phyloP scores from a whole-genome alignment of 2,329 filamentous ascomycete species.

The Cercospora citrullina region DNA sequence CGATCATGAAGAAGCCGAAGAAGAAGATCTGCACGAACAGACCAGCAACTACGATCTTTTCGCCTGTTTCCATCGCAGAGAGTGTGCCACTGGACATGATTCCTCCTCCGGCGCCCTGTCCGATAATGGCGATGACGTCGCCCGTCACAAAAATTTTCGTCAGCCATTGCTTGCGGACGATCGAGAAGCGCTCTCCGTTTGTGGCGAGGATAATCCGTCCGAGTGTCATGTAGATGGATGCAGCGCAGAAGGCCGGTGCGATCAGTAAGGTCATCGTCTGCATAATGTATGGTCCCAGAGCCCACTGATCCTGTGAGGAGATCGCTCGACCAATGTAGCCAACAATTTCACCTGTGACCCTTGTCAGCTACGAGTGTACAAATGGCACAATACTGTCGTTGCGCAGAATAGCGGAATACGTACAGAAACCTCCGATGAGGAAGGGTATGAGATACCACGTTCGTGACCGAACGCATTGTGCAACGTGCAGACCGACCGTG shows the following conservation, averaged over 20 bases:
- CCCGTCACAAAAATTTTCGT: slow-evolving; percentile 52
- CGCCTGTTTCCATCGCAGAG: slow-evolving; percentile 36
- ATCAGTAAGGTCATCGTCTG: slow-evolving; percentile 51
- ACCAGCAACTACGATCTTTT: slow-evolving; percentile 51
- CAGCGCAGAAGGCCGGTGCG: slow-evolving; percentile 52
- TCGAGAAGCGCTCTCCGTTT: slow-evolving; percentile 44
- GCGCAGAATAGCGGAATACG: slow-evolving; percentile 20
- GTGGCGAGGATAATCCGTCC: slow-evolving; percentile 48
- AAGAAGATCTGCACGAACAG: slow-evolving; percentile 54
- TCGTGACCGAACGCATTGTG: slow-evolving; percentile 41
- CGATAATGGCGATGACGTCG: slow-evolving; percentile 51
- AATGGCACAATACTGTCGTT: too few relatives aligned
- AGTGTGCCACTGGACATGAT: slow-evolving; percentile 2
- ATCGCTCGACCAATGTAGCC: slow-evolving; percentile 55
- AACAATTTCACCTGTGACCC: slow-evolving; percentile 44
- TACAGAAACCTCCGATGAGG: slow-evolving; percentile 46
- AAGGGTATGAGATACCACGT: slow-evolving; percentile 57
- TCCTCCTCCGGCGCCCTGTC: slow-evolving; percentile 39
- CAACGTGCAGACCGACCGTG: slow-evolving; percentile 40
- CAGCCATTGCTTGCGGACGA: slow-evolving; percentile 47
- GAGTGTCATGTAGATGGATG: slow-evolving; percentile 53
- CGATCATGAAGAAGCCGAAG: slow-evolving; percentile 52
- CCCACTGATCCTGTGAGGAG: slow-evolving; percentile 45
- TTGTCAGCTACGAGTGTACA: background rate
- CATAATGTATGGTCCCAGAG: slow-evolving; percentile 46